phyloP scores from a whole-genome alignment of 2,329 filamentous ascomycete genomes.

The Penicillium sp. region DNA sequence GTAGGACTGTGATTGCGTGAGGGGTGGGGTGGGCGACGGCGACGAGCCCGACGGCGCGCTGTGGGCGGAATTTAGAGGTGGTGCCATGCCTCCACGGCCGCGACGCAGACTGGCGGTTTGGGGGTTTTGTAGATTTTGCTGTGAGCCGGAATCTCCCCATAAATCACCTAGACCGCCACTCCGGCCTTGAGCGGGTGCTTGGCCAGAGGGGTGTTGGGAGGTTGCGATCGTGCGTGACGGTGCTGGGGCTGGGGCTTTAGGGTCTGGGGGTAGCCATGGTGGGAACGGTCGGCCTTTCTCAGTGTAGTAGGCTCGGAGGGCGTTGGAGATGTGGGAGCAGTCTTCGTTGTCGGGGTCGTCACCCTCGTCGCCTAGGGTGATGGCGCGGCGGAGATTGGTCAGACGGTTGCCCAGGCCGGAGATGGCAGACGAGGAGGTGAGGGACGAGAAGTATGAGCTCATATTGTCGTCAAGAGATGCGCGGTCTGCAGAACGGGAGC shows the following conservation, averaged over 20 bases:
- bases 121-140: slow-evolving; percentile 27
- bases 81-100: slow-evolving; percentile 31
- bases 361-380: slow-evolving; percentile 43
- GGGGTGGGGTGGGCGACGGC: slow-evolving; percentile 13
- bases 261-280: slow-evolving; percentile 84
- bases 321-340: slow-evolving; percentile 91
- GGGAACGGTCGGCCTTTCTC: slow-evolving; percentile 84
- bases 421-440: slow-evolving; percentile 48
- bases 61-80: slow-evolving; percentile 20
- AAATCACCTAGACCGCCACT: slow-evolving; percentile 57
- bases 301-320: slow-evolving; percentile 87
- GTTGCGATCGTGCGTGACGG: slow-evolving; percentile 50
- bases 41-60: slow-evolving; percentile 27
- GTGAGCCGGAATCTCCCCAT: slow-evolving; percentile 51
- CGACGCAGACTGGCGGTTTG: slow-evolving; percentile 43
- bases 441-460: slow-evolving; percentile 80
- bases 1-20: slow-evolving; percentile 22
- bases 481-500: slow-evolving; percentile 12
- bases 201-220: slow-evolving; percentile 54
- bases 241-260: slow-evolving; percentile 66
- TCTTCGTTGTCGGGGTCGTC: slow-evolving; percentile 62
- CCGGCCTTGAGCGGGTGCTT: slow-evolving; percentile 31
- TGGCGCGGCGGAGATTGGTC: slow-evolving; percentile 56
- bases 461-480: slow-evolving; percentile 47
- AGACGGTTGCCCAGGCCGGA: slow-evolving; percentile 57